Evolutionary conservation across 2,329 filamentous ascomycete species (phyloP), one percentile per base, ranked within the genome.

Genomic region (Epichloe elymi): DNA sequence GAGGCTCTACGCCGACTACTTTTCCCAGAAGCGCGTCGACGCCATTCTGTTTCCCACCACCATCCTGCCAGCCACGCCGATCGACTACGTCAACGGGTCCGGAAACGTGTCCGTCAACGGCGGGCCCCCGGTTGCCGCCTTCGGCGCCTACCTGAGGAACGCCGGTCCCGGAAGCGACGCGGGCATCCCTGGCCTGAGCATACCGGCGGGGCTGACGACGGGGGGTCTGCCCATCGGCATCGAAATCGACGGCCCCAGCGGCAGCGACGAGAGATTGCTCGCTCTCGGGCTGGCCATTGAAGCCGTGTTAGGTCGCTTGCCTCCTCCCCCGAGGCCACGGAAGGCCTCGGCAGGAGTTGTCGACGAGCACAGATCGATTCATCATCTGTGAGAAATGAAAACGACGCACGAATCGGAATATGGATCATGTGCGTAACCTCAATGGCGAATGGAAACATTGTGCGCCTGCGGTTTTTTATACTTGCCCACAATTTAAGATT

Each of bases 11-110:
- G 44, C 45, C 8, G 37, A 51, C 19, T 55, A 57, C 38, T 57
- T 57, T 30, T 5, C 15, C 5, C 35, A 19, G 7, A 45, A 49
- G 33, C 41, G 46, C 17, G 44, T 57, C 12, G 51, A 53, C 19
- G 55, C 54, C 15, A 50, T 57, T 23, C 30, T 55, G 8, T 57
- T 57, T 20, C 55, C 55, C 10, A 55, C 55, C 8, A 57, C 55
- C 5, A 50, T 53, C 4, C 44, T 57, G 23, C 54, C 55, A n/a
- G 55, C 55, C 15, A 53, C 46, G 3, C 54, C 53, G 1, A 55
- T 57, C 0, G 54, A 57, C 37, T 30, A 41, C 12, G 26, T 50
- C 7, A 12, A 55, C 33, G 52, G 54, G 4, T 55, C 53, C 11
- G 54, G 55, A 17, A 53, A 52, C 26, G 52, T 57, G 4, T 53